Base-by-base conservation (phyloP, 352 stramenopile genomes). In the Plasmopara muralis region DNA sequence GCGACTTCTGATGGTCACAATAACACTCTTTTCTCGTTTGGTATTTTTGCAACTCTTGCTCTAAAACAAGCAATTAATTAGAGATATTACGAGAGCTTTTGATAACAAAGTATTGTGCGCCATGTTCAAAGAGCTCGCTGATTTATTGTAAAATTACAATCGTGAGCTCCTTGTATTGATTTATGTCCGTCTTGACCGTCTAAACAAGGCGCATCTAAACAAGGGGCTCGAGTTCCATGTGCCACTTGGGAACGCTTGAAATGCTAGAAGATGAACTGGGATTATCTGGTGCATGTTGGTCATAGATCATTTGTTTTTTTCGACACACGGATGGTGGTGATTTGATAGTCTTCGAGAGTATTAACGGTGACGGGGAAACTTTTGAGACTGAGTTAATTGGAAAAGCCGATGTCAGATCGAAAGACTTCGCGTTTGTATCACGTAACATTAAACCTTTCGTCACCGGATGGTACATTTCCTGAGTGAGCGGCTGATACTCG, bases 211-310 rank as follows among this genome's bases (percentile, higher is more conserved):
- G 9, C 30, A 34, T 52, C 78, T 69, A 39, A 90, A n/a, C n/a
- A n/a, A n/a, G n/a, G n/a, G n/a, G n/a, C n/a, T n/a, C n/a, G n/a
- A n/a, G 57, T 50, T 86, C 83, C 29, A 69, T 72, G 57, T 88
- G 88, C 77, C 79, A 88, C 39, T 65, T 83, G 25, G 77, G 75
- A 9, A 65, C 52, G 45, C 46, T 69, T 2, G 68, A 60, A n/a
- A 57, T 60, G n/a, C 47, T 58, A 4, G 55, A 57, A 12, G 31
- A 49, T 4, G 49, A 47, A 25, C 20, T 25, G 20, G 3, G 3
- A 25, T 25, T 25, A 25, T 25, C 3, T 5, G 58, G 55, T 29
- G 43, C 39, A 14, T 20, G 18, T 44, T 40, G 46, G 5, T 45
- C 39, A 8, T 29, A 39, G 5, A 9, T 50, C 4, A 52, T 6